phyloP scores from a whole-genome alignment of 768 basidiomycete species.

The Macrocybe gigantea region DNA sequence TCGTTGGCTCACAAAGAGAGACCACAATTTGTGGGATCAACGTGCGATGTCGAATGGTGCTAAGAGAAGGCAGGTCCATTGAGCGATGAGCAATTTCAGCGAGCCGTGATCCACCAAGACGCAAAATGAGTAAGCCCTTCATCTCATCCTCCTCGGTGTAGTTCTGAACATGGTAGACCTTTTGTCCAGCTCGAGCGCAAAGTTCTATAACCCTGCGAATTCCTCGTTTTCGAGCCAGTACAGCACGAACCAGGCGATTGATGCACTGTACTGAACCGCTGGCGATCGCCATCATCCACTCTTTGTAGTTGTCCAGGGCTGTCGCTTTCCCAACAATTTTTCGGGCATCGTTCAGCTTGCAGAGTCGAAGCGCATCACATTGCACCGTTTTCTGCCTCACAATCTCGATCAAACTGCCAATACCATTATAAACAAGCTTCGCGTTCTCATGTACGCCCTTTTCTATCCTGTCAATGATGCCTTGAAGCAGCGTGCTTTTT shows the following conservation, averaged over 20 bases:
- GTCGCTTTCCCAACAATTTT: conserved; percentile 4
- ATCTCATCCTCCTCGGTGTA: conserved; percentile 15
- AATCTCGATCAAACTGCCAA: not conserved
- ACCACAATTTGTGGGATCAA: conserved; percentile 5
- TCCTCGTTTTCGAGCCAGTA: conserved; percentile 6
- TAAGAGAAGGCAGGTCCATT: conserved; percentile 11
- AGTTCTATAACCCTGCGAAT: conserved; percentile 12
- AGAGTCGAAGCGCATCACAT: not conserved
- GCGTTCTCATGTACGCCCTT: not conserved
- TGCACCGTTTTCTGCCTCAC: not conserved
- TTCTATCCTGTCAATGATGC: not conserved
- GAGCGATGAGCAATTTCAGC: conserved; percentile 13
- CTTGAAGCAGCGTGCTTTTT: not conserved
- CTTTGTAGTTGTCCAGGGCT: conserved; percentile 13
- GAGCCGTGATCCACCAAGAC: conserved; percentile 14
- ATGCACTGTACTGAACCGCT: conserved; percentile 14
- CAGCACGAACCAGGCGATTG: conserved; percentile 6
- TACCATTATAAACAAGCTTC: not conserved
- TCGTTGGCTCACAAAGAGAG: conserved; percentile 5
- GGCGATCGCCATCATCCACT: conserved; percentile 15
- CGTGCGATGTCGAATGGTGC: conserved; percentile 5
- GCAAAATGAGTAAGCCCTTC: conserved; percentile 11
- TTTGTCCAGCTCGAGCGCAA: conserved; percentile 8
- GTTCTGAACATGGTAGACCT: conserved; percentile 11
- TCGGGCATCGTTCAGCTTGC: not conserved